These are phyloP conservation scores for Pseudotsuga menziesii DNA, from an alignment of 75 land plant species.

Conservation along the genomic window DNA sequence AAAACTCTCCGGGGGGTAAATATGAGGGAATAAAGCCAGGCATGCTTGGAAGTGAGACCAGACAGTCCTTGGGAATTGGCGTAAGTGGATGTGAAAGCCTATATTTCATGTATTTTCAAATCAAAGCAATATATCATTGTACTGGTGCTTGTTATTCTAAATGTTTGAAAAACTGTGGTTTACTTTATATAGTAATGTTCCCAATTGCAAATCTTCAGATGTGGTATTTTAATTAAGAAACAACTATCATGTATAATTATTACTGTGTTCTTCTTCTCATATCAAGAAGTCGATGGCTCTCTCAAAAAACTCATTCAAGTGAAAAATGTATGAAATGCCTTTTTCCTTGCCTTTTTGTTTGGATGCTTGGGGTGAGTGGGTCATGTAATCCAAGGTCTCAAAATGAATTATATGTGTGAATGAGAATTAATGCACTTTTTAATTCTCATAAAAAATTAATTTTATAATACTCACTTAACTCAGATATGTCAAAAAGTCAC, in stretches of 20 bases:
- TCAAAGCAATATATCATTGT: background rate
- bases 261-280: too few species aligned
- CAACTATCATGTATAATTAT: background rate
- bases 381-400: too few species aligned
- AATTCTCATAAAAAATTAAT: too few species aligned
- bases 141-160: background rate
- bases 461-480: too few species aligned
- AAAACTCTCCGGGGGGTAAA: conserved; percentile 66
- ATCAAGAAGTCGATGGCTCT: too few species aligned
- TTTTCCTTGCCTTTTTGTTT: too few species aligned
- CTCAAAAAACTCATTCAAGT: too few species aligned
- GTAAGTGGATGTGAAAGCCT: conserved; percentile 22
- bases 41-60: conserved; percentile 58
- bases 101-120: background rate
- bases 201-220: background rate
- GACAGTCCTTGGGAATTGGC: conserved; percentile 77
- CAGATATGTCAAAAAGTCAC: too few species aligned
- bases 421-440: too few species aligned
- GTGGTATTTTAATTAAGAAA: background rate
- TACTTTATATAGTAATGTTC: background rate
- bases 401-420: too few species aligned
- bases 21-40: conserved; percentile 78
- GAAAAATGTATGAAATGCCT: too few species aligned
- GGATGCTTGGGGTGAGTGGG: too few species aligned
- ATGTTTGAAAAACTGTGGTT: background rate